Evolutionary conservation across 371 early-diverging fungal genomes (phyloP).

Genomic region (Zancudomyces culisetae): DNA sequence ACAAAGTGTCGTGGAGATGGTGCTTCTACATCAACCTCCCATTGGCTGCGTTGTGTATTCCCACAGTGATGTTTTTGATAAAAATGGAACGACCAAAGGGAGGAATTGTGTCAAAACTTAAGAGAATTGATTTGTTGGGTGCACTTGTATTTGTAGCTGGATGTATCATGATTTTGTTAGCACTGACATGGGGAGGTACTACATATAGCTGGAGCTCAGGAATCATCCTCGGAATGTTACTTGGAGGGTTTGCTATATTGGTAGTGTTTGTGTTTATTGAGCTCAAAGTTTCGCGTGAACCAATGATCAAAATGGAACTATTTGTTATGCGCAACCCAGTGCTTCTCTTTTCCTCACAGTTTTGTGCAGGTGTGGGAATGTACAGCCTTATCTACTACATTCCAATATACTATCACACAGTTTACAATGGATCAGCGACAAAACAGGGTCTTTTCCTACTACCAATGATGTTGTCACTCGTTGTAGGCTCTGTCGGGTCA

Average conservation of each 20-base stretch:
- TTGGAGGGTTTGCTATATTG: constrained; percentile 27
- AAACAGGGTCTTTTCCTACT: constrained; percentile 39
- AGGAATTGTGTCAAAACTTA: constrained; percentile 26
- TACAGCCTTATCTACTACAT: constrained; percentile 33
- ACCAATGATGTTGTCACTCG: constrained; percentile 25
- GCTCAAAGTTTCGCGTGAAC: constrained; percentile 32
- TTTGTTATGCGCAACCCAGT: constrained; percentile 23
- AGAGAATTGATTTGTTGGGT: constrained; percentile 43
- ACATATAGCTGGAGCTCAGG: constrained; percentile 39
- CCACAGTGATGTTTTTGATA: constrained; percentile 30
- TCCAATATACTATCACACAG: constrained; percentile 37
- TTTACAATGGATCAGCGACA: constrained; percentile 29
- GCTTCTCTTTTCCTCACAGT: constrained; percentile 11
- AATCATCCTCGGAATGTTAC: constrained; percentile 30
- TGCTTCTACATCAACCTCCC: constrained; percentile 67
- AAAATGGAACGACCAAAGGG: constrained; percentile 26
- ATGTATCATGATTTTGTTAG: constrained; percentile 33
- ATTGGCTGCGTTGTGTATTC: constrained; percentile 31
- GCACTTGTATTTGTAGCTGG: constrained; percentile 27
- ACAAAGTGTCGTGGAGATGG: constrained; percentile 35
- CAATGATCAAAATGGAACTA: constrained; percentile 34
- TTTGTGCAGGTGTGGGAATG: constrained; percentile 19
- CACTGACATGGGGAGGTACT: constrained; percentile 42
- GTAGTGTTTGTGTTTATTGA: constrained; percentile 34
- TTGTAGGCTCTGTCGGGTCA: constrained; percentile 19